Conservation (phyloP, 2,329 filamentous ascomycete species). For the Zelopaecilomyces penicillatus region DNA sequence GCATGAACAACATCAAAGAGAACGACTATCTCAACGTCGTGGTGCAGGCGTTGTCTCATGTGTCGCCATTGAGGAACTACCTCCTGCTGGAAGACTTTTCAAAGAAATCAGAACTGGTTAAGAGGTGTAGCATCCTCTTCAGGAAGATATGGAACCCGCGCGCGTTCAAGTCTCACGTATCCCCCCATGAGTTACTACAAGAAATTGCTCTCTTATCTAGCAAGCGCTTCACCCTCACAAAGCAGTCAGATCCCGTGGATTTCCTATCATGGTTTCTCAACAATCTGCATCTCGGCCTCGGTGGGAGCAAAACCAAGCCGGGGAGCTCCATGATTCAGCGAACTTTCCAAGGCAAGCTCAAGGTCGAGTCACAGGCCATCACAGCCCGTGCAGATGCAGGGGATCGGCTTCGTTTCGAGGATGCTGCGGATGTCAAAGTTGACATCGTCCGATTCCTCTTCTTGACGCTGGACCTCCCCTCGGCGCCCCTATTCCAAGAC, state of each 20-base stretch:
- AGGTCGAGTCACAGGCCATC: constrained; percentile 88
- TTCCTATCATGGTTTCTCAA: constrained; percentile 98
- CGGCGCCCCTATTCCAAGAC: constrained; percentile 92
- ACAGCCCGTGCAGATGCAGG: constrained; percentile 81
- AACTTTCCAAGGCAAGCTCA: constrained; percentile 86
- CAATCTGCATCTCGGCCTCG: constrained; percentile 83
- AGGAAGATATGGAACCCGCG: constrained; percentile 97
- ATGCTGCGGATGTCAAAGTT: constrained; percentile 71
- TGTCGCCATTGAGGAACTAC: constrained; percentile 81
- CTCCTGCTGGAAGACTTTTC: constrained; percentile 80
- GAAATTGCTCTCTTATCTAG: constrained; percentile 84
- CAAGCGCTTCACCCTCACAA: constrained; percentile 84
- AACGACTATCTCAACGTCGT: constrained; percentile 98
- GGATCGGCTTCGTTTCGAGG: constrained; percentile 86
- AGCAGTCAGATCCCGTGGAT: constrained; percentile 90
- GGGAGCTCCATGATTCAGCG: constrained; percentile 80
- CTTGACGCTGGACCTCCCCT: constrained; percentile 83
- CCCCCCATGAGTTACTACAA: constrained; percentile 92
- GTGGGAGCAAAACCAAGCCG: constrained; percentile 80
- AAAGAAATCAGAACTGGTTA: constrained; percentile 66
- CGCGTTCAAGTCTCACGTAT: constrained; percentile 94
- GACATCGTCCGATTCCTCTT: constrained; percentile 78
- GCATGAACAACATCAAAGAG: constrained; percentile 99
- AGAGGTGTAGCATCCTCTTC: constrained; percentile 80
- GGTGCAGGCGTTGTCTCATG: constrained; percentile 84